Conservation (phyloP, 495 filamentous ascomycete genomes). For the Penicillium goetzii region DNA sequence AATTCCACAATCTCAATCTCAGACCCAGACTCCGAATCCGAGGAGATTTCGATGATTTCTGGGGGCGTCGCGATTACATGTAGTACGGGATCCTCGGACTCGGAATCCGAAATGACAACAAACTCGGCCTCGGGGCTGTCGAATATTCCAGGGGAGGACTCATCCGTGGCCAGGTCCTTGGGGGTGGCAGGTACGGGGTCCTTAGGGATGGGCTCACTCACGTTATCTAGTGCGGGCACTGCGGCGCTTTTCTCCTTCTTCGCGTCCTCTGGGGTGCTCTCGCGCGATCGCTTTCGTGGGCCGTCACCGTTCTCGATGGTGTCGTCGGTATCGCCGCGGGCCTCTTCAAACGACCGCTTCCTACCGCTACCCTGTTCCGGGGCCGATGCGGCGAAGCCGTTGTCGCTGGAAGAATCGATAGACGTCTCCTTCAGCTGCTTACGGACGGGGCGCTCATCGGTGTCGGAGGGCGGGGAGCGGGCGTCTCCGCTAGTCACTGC, state of each 20-base stretch:
- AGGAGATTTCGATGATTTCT: neutral
- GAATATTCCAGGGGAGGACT: slow-evolving; percentile 8
- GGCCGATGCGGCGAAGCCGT: neutral
- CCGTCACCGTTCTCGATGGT: slow-evolving; percentile 31
- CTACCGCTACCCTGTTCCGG: slow-evolving; percentile 40
- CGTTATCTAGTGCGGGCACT: slow-evolving; percentile 12
- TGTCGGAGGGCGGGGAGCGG: slow-evolving; percentile 46
- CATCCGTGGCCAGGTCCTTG: slow-evolving; percentile 13
- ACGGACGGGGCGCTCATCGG: slow-evolving; percentile 59
- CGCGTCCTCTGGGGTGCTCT: slow-evolving; percentile 32
- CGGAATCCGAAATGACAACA: slow-evolving; percentile 7
- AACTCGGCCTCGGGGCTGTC: neutral
- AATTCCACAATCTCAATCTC: neutral
- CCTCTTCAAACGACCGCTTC: slow-evolving; percentile 62
- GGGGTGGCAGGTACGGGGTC: slow-evolving; percentile 11
- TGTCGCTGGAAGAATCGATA: slow-evolving; percentile 45
- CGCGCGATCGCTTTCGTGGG: slow-evolving; percentile 53
- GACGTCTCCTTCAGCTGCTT: slow-evolving; percentile 65
- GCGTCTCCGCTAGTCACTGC: slow-evolving; percentile 35
- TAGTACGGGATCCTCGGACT: neutral
- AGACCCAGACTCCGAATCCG: neutral
- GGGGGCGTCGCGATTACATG: neutral
- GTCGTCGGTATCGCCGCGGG: slow-evolving; percentile 22
- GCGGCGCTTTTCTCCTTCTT: slow-evolving; percentile 1
- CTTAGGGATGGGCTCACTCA: slow-evolving; percentile 23